Conservation (phyloP, 345 rosid genomes). For the thale cress (Arabidopsis thaliana) region DNA sequence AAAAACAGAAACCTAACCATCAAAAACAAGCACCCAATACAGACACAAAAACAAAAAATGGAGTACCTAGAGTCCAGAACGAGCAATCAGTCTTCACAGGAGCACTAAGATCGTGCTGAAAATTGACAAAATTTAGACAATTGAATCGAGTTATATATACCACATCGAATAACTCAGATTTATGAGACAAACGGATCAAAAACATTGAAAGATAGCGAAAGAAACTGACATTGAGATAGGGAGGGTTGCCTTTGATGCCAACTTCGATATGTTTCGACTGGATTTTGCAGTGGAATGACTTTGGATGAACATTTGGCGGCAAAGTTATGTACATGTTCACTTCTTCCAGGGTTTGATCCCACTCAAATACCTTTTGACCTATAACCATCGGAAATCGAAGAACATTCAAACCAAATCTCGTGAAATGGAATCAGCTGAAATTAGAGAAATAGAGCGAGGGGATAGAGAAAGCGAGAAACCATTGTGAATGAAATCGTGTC, state of each 20-base stretch:
- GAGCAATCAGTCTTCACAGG: conserved; percentile 92
- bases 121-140: conserved; percentile 2
- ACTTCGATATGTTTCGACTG: conserved; percentile 83
- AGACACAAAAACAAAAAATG: neutral
- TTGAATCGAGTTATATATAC: neutral
- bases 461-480: conserved; percentile 19
- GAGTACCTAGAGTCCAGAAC: conserved; percentile 85
- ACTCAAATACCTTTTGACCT: conserved; percentile 85
- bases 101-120: conserved; percentile 73
- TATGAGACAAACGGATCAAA: neutral
- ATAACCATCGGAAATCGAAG: conserved; percentile 14
- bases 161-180: neutral
- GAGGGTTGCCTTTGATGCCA: conserved; percentile 97
- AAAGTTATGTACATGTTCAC: conserved; percentile 74
- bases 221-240: conserved; percentile 76
- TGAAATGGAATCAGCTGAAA: neutral
- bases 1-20: neutral
- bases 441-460: neutral
- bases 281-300: conserved; percentile 83
- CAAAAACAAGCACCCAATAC: neutral
- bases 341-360: conserved; percentile 97
- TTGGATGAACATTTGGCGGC: conserved; percentile 72
- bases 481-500: conserved; percentile 45
- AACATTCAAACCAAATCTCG: conserved; percentile 30
- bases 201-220: conserved; percentile 20